A percentile compares a stretch with the other conserved stretches of the same genome.
Conservation (phyloP, 345 rosid species). For the Sisymbrium irio region DNA sequence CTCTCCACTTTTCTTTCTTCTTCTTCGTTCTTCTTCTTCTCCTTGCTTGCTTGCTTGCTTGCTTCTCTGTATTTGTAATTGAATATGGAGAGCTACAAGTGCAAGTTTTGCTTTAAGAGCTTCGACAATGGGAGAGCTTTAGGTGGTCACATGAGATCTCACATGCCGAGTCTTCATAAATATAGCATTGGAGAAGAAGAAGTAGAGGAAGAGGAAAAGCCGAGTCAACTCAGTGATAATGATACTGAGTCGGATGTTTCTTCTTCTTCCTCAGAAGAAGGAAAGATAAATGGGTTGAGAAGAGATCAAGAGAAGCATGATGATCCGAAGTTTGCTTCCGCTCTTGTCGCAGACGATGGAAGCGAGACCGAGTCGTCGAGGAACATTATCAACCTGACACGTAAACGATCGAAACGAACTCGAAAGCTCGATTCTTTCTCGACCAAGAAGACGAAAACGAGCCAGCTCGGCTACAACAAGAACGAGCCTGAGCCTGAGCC, state of each 20-base stretch:
- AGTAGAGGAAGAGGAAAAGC: slow-evolving; percentile 9
- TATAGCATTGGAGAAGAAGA: slow-evolving; percentile 25
- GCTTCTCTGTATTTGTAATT: neutral
- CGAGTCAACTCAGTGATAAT: slow-evolving; percentile 42
- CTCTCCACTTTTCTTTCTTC: slow-evolving; percentile 32
- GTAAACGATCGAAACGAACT: slow-evolving; percentile 64
- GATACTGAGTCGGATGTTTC: slow-evolving; percentile 45
- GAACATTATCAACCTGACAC: slow-evolving; percentile 43
- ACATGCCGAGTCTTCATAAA: slow-evolving; percentile 48
- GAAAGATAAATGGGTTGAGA: slow-evolving; percentile 41
- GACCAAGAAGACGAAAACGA: slow-evolving; percentile 28
- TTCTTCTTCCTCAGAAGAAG: slow-evolving; percentile 38
- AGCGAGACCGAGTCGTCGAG: slow-evolving; percentile 80
- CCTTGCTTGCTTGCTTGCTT: too few relatives aligned
- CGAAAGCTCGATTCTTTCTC: slow-evolving; percentile 35
- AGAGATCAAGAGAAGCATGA: slow-evolving; percentile 48
- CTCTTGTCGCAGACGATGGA: slow-evolving; percentile 63
- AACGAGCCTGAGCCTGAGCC: slow-evolving; percentile 43
- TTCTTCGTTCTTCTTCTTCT: slow-evolving; percentile 15
- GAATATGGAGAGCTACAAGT: slow-evolving; percentile 67
- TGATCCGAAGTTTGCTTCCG: slow-evolving; percentile 64
- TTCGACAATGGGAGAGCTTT: slow-evolving; percentile 76
- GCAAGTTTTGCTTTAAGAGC: slow-evolving; percentile 64
- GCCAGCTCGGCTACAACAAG: slow-evolving; percentile 27
- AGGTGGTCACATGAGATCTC: slow-evolving; percentile 89